phyloP scores from a whole-genome alignment of 1,284 basidiomycete species.

The Fomitiporia mediterranea region DNA sequence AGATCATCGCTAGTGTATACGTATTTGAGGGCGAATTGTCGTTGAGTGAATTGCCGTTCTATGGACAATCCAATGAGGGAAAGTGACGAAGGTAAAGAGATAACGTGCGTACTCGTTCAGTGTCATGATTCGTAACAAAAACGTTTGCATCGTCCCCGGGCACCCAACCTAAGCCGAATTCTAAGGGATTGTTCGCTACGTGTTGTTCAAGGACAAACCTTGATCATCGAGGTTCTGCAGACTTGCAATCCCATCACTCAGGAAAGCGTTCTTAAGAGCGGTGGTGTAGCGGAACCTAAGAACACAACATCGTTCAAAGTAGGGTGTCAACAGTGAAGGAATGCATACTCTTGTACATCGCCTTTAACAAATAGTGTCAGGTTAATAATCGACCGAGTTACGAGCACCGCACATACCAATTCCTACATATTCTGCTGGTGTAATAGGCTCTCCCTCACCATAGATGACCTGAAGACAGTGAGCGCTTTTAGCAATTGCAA shows the following conservation, averaged over 20 bases:
- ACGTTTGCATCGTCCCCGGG: constrained; percentile 51
- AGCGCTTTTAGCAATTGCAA: neutral
- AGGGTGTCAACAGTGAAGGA: neutral
- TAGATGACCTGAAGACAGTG: constrained; percentile 37
- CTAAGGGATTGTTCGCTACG: neutral
- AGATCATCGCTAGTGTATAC: constrained; percentile 55
- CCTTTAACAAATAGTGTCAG: constrained; percentile 30
- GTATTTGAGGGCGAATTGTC: constrained; percentile 59
- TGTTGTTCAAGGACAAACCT: constrained; percentile 31
- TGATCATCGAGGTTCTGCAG: constrained; percentile 52
- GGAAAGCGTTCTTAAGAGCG: constrained; percentile 48
- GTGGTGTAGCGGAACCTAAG: constrained; percentile 59
- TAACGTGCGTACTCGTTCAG: constrained; percentile 47
- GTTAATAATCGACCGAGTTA: neutral
- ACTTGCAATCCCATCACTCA: constrained; percentile 43
- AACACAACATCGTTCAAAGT: neutral
- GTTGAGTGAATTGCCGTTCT: constrained; percentile 53
- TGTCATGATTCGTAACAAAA: constrained; percentile 68
- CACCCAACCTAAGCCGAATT: constrained; percentile 47
- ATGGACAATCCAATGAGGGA: neutral
- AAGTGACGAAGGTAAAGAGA: neutral
- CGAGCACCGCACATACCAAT: constrained; percentile 37
- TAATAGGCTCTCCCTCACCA: constrained; percentile 48
- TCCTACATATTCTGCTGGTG: constrained; percentile 48
- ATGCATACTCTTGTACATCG: constrained; percentile 59